Base-by-base conservation (phyloP, 2,329 filamentous ascomycete species). In the Diplodia intermedia region DNA sequence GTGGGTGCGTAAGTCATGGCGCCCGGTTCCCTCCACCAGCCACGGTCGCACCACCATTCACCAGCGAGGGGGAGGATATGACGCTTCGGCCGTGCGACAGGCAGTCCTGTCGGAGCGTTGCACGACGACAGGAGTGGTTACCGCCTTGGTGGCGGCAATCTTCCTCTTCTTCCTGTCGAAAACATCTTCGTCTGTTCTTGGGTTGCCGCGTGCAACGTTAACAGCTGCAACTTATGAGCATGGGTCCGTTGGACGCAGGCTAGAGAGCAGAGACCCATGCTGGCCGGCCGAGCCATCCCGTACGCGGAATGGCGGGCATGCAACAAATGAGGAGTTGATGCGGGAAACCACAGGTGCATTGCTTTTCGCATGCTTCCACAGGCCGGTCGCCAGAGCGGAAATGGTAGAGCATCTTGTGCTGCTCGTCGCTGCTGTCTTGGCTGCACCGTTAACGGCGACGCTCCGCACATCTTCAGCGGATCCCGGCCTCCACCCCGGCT, bases 41-140 rank as follows among this genome's bases (percentile, higher is more conserved):
- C 60, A 63, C 31, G 23, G 29, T 43, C 29, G 40, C 18, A 52
- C 43, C 60, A 33, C 31, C 6, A 33, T 33, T 9, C n/a, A 12
- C 31, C 60, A 15, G 20, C 47, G 12, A 63, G 60, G 47, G 60
- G 26, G 36, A 38, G 29, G 38, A 26, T 53, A 33, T 50, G 60
- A 63, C 60, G 60, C 60, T 49, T 52, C 47, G 20, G 60, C 29
- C 20, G 60, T 63, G 60, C 60, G 60, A 63, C 60, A 14, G 29
- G 14, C 47, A 29, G 26, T 31, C 20, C 43, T 20, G 57, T 36
- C 23, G 26, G 57, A 62, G 40, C 11, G 60, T 63, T 38, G 47
- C 60, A 63, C 60, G n/a, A 52, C 60, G 47, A 52, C 57, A 52
- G 60, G 60, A 63, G 60, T 38, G 47, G 60, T 63, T 63, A 52